Percentiles rank a stretch among this genome's conserved stretches.
Conservation (phyloP, 2,329 filamentous ascomycete species). For the Fusarium mangiferae region DNA sequence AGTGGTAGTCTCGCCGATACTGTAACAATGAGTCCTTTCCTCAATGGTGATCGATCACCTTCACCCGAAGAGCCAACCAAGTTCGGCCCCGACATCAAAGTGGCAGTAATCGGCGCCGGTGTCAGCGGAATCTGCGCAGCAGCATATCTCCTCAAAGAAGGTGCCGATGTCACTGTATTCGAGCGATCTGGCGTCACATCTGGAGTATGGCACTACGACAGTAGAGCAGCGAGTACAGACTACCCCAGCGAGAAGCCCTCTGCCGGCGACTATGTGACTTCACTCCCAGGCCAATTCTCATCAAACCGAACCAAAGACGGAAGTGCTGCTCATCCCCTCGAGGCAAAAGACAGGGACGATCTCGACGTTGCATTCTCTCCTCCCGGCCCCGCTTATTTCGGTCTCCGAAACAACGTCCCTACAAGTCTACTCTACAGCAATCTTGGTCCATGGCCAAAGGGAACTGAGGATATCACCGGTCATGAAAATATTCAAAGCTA, state of each 20-base stretch:
- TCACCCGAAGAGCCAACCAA: background rate
- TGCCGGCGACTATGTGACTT: constrained; percentile 41
- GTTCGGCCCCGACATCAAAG: constrained; percentile 32
- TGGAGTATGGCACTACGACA: constrained; percentile 54
- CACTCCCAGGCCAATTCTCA: constrained; percentile 17
- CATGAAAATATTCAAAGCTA: constrained; percentile 68
- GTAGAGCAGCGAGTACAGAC: constrained; percentile 40
- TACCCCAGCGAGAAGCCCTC: constrained; percentile 49
- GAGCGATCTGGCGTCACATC: constrained; percentile 49
- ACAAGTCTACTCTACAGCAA: constrained; percentile 61
- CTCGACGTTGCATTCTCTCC: constrained; percentile 33
- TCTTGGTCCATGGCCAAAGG: constrained; percentile 64
- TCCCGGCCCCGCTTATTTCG: constrained; percentile 62
- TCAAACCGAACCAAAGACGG: rapidly evolving
- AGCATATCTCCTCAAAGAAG: constrained; percentile 50
- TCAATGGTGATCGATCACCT: constrained; percentile 10
- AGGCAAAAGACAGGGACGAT: background rate
- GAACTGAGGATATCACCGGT: constrained; percentile 67
- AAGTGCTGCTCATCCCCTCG: background rate
- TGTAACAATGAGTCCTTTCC: constrained; percentile 20
- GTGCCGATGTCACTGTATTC: constrained; percentile 51
- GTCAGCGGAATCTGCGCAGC: constrained; percentile 54
- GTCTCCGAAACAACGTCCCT: constrained; percentile 79
- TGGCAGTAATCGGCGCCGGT: constrained; percentile 54
- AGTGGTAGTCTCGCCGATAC: rapidly evolving